phyloP scores from a whole-genome alignment of 2,329 filamentous ascomycete species.

The Aspergillus flavus region DNA sequence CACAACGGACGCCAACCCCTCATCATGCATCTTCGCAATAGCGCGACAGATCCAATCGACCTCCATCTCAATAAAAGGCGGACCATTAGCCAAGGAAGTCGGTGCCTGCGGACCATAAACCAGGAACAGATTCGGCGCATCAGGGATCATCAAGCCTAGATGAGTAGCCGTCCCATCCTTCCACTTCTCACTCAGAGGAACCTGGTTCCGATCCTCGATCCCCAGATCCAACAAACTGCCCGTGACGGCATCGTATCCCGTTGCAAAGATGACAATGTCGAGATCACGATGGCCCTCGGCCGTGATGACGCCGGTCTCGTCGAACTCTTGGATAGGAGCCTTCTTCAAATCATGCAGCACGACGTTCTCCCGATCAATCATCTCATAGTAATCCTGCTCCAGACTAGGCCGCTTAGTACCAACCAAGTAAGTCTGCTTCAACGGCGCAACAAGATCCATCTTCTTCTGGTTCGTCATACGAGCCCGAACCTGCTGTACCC shows the following conservation, averaged over 20 bases:
- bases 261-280: constrained; percentile 7
- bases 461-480: constrained; percentile 54
- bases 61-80: constrained; percentile 39
- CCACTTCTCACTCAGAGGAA: constrained; percentile 20
- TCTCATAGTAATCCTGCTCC: constrained; percentile 55
- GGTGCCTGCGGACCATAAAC: constrained; percentile 43
- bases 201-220: constrained; percentile 16
- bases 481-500: constrained; percentile 53
- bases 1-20: constrained; percentile 12
- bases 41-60: constrained; percentile 30
- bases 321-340: constrained; percentile 45
- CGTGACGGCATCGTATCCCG: constrained; percentile 19
- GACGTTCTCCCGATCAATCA: constrained; percentile 49
- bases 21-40: constrained; percentile 20
- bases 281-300: neutral
- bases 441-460: constrained; percentile 55
- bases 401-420: constrained; percentile 54
- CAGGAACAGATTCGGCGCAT: constrained; percentile 51
- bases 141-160: constrained; percentile 42
- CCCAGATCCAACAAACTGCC: constrained; percentile 17
- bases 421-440: constrained; percentile 55
- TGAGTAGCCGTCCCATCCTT: constrained; percentile 24
- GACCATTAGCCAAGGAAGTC: constrained; percentile 37
- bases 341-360: constrained; percentile 49
- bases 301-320: constrained; percentile 41